Base-by-base conservation (phyloP, 495 filamentous ascomycete species). In the Xylaria castorea region DNA sequence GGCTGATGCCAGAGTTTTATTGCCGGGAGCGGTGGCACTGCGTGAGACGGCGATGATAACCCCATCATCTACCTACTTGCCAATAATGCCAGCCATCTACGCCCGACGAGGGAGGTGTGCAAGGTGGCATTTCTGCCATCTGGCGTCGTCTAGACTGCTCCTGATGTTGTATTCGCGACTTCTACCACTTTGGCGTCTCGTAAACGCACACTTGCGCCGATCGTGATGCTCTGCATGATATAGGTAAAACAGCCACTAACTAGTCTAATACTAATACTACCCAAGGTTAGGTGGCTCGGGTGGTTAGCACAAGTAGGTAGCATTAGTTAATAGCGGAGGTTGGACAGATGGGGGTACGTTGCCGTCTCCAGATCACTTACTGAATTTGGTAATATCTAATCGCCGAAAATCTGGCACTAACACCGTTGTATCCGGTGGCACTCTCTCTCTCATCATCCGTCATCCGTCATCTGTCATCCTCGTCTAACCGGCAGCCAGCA, bases 1-100 rank as follows among this genome's bases (percentile, higher is more conserved):
- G 53, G 66, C 67, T 69, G 67, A 69, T 61, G 53, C 5, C 53
- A 30, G 14, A 9, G 1, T 61, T 16, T 22, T 60, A 38, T 48
- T 48, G 34, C 53, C 25, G 66, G 34, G 2, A 48, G 34, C 67
- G 25, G 53, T 34, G 1, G 22, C 18, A 55, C 25, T 25, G 36
- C 16, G 38, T 57, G 27, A 48, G 51, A 48, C 22, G 67, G 18
- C 30, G 38, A 58, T 16, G 36, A 46, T 16, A 5, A 16, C 7
- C 40, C 53, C 32, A 48, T 60, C 32, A 8, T 46, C 18, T n/a
- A n/a, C n/a, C n/a, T n/a, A n/a, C n/a, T n/a, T n/a, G n/a, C n/a
- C n/a, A n/a, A n/a, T n/a, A n/a, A n/a, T n/a, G 25, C 53, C 8
- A 57, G 22, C 8, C 8, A 36, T 36, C 20, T 36, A 36, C 18